Base-by-base conservation (phyloP, 768 basidiomycete species). In the Pilatotrama ljubarskyi region DNA sequence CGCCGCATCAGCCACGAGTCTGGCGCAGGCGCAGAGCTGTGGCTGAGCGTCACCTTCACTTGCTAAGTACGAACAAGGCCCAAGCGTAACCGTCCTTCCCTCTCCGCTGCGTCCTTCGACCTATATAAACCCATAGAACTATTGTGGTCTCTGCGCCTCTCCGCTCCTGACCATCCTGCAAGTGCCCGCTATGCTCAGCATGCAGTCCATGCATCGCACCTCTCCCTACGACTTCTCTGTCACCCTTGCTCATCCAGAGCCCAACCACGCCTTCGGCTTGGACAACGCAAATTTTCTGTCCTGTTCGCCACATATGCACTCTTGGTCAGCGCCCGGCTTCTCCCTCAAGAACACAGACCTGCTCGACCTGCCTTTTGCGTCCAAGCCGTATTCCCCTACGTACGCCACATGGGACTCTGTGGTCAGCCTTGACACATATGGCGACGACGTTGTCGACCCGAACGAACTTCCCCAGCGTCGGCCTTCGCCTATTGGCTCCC, bases 1-100 rank as follows among this genome's bases (percentile, higher is more conserved):
- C 52, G 32, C 41, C 42, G 32, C 22, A 55, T 57, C 55, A 57
- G 18, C 44, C 47, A 49, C 55, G 55, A 41, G 55, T 25, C 47
- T 49, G 14, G 22, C 47, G 11, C 22, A 2, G 47, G 17, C 29
- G 29, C 29, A 5, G 29, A 10, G 29, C 29, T 32, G 29, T 32
- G 29, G 29, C 29, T 32, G 29, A 32, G 29, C 46, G 44, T 47
- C 54, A 47, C 54, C 35, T 24, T 36, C 35, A 38, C 17, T 47
- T 46, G 55, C 49, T 47, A 49, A 49, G 10, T 36, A 7, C 17
- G 35, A 49, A 49, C 55, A 49, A 57, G 55, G 47, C 18, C 55
- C 25, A 57, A 57, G 55, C 55, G 47, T 50, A 41, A 46, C 44
- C 43, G 25, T 18, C 47, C 29, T 22, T 25, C 20, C 47, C 24